Evolutionary conservation across 352 stramenopile genomes (phyloP).

Genomic region (Phytopythium mirpurense): DNA sequence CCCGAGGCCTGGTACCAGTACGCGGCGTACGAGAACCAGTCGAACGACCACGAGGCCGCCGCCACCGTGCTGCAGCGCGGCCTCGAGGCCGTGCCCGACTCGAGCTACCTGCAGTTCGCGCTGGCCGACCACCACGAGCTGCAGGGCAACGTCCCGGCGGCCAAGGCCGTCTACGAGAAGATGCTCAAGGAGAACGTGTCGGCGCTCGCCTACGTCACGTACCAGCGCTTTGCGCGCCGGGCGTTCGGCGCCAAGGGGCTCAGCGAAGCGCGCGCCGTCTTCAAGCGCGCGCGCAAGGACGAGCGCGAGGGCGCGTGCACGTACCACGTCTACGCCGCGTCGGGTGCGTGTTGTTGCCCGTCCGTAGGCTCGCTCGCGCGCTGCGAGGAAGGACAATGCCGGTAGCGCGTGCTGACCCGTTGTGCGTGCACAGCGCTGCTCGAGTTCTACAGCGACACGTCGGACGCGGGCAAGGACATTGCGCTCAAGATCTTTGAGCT

Average conservation of each 20-base stretch:
- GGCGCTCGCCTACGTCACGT: constrained; percentile 77
- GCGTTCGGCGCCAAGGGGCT: constrained; percentile 71
- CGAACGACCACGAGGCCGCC: constrained; percentile 65
- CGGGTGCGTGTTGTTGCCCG: constrained; percentile 32
- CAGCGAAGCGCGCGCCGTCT: constrained; percentile 71
- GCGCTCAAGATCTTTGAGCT: constrained; percentile 88
- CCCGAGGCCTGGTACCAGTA: constrained; percentile 87
- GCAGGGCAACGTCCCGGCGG: constrained; percentile 48
- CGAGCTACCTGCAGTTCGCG: constrained; percentile 76
- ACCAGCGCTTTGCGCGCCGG: constrained; percentile 78
- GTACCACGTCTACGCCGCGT: constrained; percentile 79
- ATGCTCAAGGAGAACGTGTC: constrained; percentile 71
- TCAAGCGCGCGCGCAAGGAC: constrained; percentile 80
- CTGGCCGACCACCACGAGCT: constrained; percentile 80
- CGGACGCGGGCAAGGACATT: constrained; percentile 77
- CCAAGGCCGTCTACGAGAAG: constrained; percentile 80
- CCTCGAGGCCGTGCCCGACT: constrained; percentile 73
- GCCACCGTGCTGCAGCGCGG: constrained; percentile 63
- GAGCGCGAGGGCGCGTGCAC: constrained; percentile 75
- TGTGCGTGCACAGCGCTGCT: constrained; percentile 40
- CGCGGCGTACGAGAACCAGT: constrained; percentile 72
- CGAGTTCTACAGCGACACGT: constrained; percentile 86
- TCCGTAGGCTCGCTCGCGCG: too few relatives aligned
- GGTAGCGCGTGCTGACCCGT: too few relatives aligned
- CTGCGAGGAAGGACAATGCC: too few relatives aligned